Base-by-base conservation (phyloP, 495 filamentous ascomycete species). In the Podospora bellae-mahoneyi region DNA sequence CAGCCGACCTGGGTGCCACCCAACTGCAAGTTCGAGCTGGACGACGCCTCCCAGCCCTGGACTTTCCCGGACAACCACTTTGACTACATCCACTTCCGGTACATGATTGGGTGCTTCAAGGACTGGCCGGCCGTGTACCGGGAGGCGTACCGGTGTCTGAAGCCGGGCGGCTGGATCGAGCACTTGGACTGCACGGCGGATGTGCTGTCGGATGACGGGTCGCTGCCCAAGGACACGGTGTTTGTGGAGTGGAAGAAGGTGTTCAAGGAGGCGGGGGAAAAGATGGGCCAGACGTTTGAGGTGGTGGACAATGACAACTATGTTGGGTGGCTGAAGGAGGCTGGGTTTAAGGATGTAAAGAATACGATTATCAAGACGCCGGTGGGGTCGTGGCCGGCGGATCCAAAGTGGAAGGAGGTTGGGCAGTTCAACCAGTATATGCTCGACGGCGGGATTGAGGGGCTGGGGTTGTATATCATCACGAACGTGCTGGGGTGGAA, bases 71-170 rank as follows among this genome's bases (percentile, higher is more conserved):
- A 75, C 4, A 75, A 84, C 62, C 68, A 73, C 64, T 90, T 91
- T 71, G 89, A 91, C 79, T 89, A 87, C 67, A 82, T 91, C 62
- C 88, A 91, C 77, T 80, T 86, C 5, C 84, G 89, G 27, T 77
- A 80, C 16, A 74, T 90, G 32, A 82, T 84, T 66, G 86, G 85
- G 34, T 81, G 79, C 19, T 81, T 91, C 60, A 70, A 69, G 19
- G 83, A 90, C 73, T 91, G 89, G 88, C 72, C 79, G 4, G 76
- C 67, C 39, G 81, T 80, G 1, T 75, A 79, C 62, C n/a, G 64
- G 19, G 72, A 83, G 68, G 77, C 75, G n/a, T 82, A 75, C 68
- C 60, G 48, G 1, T 58, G 65, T 5, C 67, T 79, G 27, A 81
- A 79, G 62, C 83, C 83, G 1, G 83, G 83, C 6, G 80, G 79